Percentiles rank a stretch among this genome's conserved stretches.
Conservation (phyloP, 2,329 filamentous ascomycete species). For the Fusarium odoratissimum region DNA sequence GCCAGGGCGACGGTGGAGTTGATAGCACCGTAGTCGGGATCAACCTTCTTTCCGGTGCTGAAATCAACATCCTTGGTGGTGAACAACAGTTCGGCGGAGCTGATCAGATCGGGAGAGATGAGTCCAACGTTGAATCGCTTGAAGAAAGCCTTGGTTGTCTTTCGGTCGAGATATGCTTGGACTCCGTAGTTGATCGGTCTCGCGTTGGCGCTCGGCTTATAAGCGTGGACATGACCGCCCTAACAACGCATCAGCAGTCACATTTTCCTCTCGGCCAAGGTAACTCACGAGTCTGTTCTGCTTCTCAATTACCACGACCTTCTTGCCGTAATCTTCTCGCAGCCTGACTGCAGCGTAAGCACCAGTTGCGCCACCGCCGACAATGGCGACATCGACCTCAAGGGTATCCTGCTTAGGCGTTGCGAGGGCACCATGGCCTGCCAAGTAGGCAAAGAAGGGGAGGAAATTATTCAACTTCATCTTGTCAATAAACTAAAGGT, state of each 20-base stretch:
- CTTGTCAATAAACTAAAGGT: neutral
- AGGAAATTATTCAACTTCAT: neutral
- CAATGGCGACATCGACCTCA: constrained; percentile 32
- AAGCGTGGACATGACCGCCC: constrained; percentile 35
- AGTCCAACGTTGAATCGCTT: constrained; percentile 26
- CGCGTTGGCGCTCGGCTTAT: neutral
- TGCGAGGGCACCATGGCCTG: neutral
- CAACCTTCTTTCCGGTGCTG: constrained; percentile 6
- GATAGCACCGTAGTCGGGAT: constrained; percentile 15
- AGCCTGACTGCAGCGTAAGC: constrained; percentile 36
- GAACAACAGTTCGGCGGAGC: neutral
- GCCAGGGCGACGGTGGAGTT: neutral
- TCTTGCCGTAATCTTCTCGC: constrained; percentile 30
- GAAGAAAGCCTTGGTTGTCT: constrained; percentile 21
- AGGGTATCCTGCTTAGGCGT: neutral
- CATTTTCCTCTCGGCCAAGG: accelerated
- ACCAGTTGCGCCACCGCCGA: constrained; percentile 34
- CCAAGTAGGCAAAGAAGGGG: neutral
- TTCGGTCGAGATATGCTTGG: constrained; percentile 25
- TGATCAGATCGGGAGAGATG: neutral
- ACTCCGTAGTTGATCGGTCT: constrained; percentile 29
- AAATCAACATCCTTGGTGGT: constrained; percentile 20
- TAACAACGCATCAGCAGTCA: neutral
- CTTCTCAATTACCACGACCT: constrained; percentile 36
- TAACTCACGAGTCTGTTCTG: constrained; percentile 8